Evolutionary conservation across 139 green algal genomes (phyloP).

Genomic region (Picochlorum sp.): DNA sequence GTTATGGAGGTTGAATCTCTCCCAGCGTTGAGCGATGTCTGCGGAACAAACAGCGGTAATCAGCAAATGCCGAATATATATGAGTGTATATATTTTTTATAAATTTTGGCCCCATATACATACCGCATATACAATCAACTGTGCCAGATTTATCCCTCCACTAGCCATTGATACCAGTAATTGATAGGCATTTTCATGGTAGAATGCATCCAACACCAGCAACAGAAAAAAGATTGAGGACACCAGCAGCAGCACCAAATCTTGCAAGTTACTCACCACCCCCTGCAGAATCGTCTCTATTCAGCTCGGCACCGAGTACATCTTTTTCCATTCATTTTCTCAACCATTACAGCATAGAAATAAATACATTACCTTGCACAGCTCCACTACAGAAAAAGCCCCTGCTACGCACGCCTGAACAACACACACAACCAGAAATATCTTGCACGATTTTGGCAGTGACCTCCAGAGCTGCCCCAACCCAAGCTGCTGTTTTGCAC

Average conservation of each 20-base stretch:
- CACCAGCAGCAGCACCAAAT: slow-evolving; percentile 8
- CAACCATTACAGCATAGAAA: background rate
- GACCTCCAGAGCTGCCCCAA: slow-evolving; percentile 3
- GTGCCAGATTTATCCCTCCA: background rate
- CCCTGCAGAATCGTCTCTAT: too few relatives aligned
- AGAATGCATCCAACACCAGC: slow-evolving; percentile 17
- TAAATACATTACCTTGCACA: slow-evolving; percentile 2
- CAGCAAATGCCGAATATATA: too few relatives aligned
- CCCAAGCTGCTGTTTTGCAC: background rate
- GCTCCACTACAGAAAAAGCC: background rate
- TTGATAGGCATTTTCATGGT: slow-evolving; percentile 16
- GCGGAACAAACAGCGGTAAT: background rate
- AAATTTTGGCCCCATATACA: background rate
- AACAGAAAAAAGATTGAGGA: slow-evolving; percentile 4
- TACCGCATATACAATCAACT: slow-evolving; percentile 4
- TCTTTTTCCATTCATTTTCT: too few relatives aligned
- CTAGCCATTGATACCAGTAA: slow-evolving; percentile 12
- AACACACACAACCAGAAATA: slow-evolving; percentile 4
- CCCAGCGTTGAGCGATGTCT: background rate
- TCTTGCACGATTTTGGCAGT: background rate
- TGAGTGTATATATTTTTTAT: background rate
- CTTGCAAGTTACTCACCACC: slow-evolving; percentile 5
- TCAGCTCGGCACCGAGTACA: too few relatives aligned
- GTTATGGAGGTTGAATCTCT: background rate
- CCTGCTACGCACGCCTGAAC: slow-evolving; percentile 3